Evolutionary conservation across 805 yeast genomes (phyloP), one percentile per base, ranked within the genome.

Genomic region (Priceomyces medius): DNA sequence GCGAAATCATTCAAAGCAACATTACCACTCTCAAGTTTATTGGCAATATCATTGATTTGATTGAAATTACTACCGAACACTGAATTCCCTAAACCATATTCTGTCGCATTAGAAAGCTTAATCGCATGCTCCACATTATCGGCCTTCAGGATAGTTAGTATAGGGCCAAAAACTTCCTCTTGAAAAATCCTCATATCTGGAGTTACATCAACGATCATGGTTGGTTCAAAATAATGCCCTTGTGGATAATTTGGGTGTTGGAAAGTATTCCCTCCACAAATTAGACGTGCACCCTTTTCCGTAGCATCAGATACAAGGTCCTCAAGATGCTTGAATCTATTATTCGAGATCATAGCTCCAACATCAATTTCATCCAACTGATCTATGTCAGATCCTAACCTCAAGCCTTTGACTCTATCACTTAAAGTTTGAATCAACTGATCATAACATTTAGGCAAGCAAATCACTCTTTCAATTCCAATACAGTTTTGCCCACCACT

Each of bases 1-100:
- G 98, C 99, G 71, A 93, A 93, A 68, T 93, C 99, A 62, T 93
- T 93, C 47, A 93, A 87, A 7, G 99, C 97, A 35, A 93, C 95
- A 57, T 90, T 93, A 18, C 99, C 99, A 32, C 90, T 76, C 27
- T 80, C 74, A 51, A 93, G 63, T 7, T 66, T 60, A 50, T 80
- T 72, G 9, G 90, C 86, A 21, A 88, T 79, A 37, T 68, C 64
- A 54, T 81, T 78, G 44, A 89, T 76, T 39, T 74, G 77, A 5
- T 60, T 53, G 58, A 77, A 77, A 52, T 77, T 71, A 14, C 71
- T 68, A 20, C 97, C 95, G 63, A 90, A 93, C 0, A 93, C 85
- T 0, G 98, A 86, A 10, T 87, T 85, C 10, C 99, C 99, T 14
- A 93, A 76, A 0, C 97, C 99, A 62, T 81, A 93, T 39, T 81